Evolutionary conservation across 306 rosid species (phyloP).

Genomic region (Macrotyloma uniflorum): DNA sequence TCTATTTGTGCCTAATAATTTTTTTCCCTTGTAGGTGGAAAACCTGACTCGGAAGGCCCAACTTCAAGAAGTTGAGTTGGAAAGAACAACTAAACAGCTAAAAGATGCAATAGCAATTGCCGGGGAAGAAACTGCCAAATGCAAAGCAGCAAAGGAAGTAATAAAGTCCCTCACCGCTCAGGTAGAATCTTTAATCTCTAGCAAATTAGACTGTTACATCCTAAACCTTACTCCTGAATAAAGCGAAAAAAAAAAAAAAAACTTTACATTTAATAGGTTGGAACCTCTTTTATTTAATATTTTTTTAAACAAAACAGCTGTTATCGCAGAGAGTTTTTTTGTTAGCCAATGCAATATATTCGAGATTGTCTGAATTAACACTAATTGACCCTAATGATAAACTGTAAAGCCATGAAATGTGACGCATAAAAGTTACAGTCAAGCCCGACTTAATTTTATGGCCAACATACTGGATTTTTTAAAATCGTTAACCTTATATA

Average conservation of each 20-base stretch:
- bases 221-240: constrained; percentile 6
- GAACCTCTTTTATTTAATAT: constrained; percentile 19
- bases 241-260: constrained; percentile 10
- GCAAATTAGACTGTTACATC: constrained; percentile 29
- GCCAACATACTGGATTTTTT: constrained; percentile 2
- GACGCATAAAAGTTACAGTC: neutral
- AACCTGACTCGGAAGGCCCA: constrained; percentile 83
- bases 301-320: constrained; percentile 10
- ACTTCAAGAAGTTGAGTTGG: constrained; percentile 90
- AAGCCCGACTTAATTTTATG: constrained; percentile 15
- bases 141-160: constrained; percentile 98
- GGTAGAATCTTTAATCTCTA: constrained; percentile 53
- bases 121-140: constrained; percentile 85
- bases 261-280: neutral
- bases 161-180: constrained; percentile 96
- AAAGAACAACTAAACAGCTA: constrained; percentile 87
- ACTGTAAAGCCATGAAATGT: neutral
- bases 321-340: neutral
- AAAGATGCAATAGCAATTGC: constrained; percentile 93
- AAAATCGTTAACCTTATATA: constrained; percentile 21
- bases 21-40: constrained; percentile 67
- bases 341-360: neutral
- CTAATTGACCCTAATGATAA: neutral
- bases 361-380: neutral
- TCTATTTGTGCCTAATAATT: constrained; percentile 37